Conservation (phyloP, 2,329 filamentous ascomycete species). For the Trichoderma sp. region DNA sequence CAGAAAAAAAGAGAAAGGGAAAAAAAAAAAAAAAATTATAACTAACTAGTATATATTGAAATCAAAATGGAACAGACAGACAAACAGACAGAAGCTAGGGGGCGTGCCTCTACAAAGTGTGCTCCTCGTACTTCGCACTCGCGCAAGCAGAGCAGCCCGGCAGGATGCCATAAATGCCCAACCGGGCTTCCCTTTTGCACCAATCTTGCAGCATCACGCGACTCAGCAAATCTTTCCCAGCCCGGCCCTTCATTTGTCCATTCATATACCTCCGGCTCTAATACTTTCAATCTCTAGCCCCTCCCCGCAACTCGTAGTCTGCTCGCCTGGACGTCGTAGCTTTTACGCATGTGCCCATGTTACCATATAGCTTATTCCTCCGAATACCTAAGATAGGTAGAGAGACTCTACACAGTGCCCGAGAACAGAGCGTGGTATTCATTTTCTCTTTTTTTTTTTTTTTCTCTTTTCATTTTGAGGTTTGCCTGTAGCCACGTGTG, state of each 20-base stretch:
- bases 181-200: conserved; percentile 2
- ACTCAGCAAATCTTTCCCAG: conserved; percentile 3
- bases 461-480: neutral
- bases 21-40: too few species aligned
- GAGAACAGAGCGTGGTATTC: neutral
- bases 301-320: neutral
- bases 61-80: too few species aligned
- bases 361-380: neutral
- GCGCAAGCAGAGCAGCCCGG: neutral
- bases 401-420: neutral
- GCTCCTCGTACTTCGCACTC: neutral
- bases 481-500: conserved; percentile 10
- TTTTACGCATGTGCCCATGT: neutral
- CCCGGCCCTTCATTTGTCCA: conserved; percentile 1
- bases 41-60: neutral
- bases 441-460: neutral
- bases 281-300: neutral
- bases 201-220: conserved; percentile 16
- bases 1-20: neutral
- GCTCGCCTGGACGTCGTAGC: neutral
- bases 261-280: neutral
- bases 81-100: too few species aligned
- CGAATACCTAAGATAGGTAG: neutral
- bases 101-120: neutral
- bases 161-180: neutral